A percentile compares a stretch with the other conserved stretches of the same genome.
These are phyloP conservation scores for Brasilioporus rufonigricans DNA, from an alignment of 768 basidiomycete genomes.

Conservation along the genomic window DNA sequence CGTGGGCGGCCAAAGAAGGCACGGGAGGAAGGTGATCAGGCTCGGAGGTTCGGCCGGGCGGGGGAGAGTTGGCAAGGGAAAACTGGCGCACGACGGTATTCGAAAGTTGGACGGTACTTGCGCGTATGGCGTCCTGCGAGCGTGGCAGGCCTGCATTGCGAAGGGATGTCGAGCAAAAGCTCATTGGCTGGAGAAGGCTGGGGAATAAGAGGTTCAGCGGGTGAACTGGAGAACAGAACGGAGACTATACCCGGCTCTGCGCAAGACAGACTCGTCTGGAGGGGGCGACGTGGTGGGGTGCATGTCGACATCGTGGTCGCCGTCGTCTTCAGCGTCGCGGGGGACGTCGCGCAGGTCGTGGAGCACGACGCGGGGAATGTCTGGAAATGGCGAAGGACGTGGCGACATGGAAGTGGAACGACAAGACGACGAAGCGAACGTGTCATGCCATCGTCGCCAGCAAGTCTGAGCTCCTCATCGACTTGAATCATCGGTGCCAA, in stretches of 20 bases:
- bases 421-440: neutral
- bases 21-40: neutral
- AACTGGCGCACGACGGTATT: slow-evolving; percentile 36
- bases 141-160: slow-evolving; percentile 36
- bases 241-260: slow-evolving; percentile 52
- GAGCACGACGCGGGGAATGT: slow-evolving; percentile 1
- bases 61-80: neutral
- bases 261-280: slow-evolving; percentile 41
- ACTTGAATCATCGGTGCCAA: neutral
- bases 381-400: neutral
- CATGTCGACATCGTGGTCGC: slow-evolving; percentile 7
- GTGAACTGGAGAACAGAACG: neutral
- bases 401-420: slow-evolving; percentile 10
- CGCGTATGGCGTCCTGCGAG: slow-evolving; percentile 63
- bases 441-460: slow-evolving; percentile 3
- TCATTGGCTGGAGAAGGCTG: slow-evolving; percentile 58
- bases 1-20: slow-evolving; percentile 10
- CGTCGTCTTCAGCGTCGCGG: neutral
- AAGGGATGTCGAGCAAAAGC: slow-evolving; percentile 36
- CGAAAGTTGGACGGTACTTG: slow-evolving; percentile 65
- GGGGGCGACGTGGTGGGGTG: slow-evolving; percentile 23
- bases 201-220: neutral
- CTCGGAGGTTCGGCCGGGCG: neutral
- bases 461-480: neutral
- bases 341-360: neutral